These are phyloP conservation scores for Silene coronaria DNA, from an alignment of 179 eudicot genomes.

Conservation along the genomic window DNA sequence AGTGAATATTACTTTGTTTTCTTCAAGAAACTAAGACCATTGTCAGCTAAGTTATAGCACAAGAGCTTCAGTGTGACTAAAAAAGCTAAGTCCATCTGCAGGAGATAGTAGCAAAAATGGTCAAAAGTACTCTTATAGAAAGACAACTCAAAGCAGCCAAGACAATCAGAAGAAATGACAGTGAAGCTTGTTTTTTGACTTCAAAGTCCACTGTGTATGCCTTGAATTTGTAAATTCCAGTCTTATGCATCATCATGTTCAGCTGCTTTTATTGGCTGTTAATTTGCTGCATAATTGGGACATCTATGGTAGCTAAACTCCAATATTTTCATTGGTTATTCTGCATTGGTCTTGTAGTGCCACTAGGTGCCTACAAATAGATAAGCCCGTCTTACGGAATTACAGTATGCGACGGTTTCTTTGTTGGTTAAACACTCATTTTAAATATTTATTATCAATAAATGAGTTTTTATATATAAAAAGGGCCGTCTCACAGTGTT, in stretches of 20 bases:
- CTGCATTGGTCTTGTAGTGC: neutral
- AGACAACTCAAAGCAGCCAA: constrained; percentile 1
- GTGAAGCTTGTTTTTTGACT: neutral
- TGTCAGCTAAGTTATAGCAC: neutral
- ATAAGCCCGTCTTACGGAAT: too few relatives aligned
- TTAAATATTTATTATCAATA: too few relatives aligned
- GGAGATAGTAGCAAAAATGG: neutral
- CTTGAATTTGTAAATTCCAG: constrained; percentile 1
- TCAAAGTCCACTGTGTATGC: neutral
- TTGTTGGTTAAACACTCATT: too few relatives aligned
- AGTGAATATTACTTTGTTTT: neutral
- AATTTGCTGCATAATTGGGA: neutral
- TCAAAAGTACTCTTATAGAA: neutral
- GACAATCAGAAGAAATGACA: neutral
- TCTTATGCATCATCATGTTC: constrained; percentile 6
- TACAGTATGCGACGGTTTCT: too few relatives aligned
- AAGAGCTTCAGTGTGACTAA: neutral
- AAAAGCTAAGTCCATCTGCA: neutral
- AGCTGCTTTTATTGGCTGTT: constrained; percentile 4
- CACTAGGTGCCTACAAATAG: neutral
- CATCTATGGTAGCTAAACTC: neutral
- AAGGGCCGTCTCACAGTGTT: too few relatives aligned
- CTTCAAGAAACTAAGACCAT: neutral
- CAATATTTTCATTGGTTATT: neutral
- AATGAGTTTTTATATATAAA: too few relatives aligned